Base-by-base conservation (phyloP, 176 grass and related monocot species). In the Canna indica region DNA sequence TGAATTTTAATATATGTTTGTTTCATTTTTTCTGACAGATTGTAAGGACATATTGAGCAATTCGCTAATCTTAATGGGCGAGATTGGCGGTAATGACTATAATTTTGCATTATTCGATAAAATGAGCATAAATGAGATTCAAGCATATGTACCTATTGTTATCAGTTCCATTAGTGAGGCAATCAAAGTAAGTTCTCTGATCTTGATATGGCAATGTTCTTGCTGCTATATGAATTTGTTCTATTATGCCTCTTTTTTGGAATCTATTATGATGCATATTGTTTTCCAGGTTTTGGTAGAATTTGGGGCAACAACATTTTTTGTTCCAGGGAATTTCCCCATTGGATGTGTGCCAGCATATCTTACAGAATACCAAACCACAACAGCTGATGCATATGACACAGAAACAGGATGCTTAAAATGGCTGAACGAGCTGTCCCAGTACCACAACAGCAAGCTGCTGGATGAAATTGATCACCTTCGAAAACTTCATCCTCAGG, bases 1-100 rank as follows among this genome's bases (percentile, higher is more conserved):
- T 10, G 9, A 44, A 11, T 44, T 44, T 11, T 44, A 11, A 44
- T 11, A 44, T 44, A 44, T 39, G 8, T 39, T 4, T 44, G 1
- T 44, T n/a, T 44, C 41, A 44, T 44, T 4, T 8, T 44, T 44
- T 44, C 7, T 8, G 0, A 44, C 13, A 44, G 70, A 54, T 25
- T 72, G 30, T 22, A 29, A 36, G 20, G 30, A 13, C 18, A 13
- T 38, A 4, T 5, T 73, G 8, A 42, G 31, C 7, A 73, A 34
- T 3, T 71, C 70, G 17, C 70, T 73, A 2, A 12, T 73, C 70
- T 50, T 58, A 6, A 11, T 73, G 50, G 70, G 70, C 0, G 33
- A 73, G 70, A 73, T 73, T 3, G 70, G 70, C 28, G 47, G 32
- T 2, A 73, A 73, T 18, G 70, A 73, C 70, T 56, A 73, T 32